Evolutionary conservation across 345 rosid species (phyloP), one percentile per base, ranked within the genome.

Genomic region (Murraya paniculata): DNA sequence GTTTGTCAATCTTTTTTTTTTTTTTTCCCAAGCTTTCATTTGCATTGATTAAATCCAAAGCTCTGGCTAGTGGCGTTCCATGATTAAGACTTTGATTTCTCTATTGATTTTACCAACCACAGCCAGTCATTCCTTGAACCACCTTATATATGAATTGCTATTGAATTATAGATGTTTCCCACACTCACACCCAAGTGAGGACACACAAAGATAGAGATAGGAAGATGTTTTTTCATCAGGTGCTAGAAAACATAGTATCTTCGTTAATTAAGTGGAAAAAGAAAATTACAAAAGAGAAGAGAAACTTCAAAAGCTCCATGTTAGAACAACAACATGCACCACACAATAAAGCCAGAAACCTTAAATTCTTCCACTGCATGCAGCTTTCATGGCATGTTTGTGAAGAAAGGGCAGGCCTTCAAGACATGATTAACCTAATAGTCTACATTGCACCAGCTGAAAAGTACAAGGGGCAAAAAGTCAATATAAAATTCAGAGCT

Each of bases 361-460:
- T 72, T 61, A 11, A 65, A 35, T 21, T 64, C 60, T 53, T 53
- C 78, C 60, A 74, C 22, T 45, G 59, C 77, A 73, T 45, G 59
- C 72, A 73, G 68, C 25, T 71, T 78, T 67, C 80, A 77, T 27
- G 71, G 65, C 50, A 14, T 81, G 75, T 41, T 68, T 64, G 71
- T 45, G 61, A 39, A 39, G n/a, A 45, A 72, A 56, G n/a, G 38
- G 57, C 56, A 50, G 76, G 71, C 50, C 56, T 82, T 82, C 66
- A 74, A 77, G 50, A 64, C 64, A 30, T 25, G 56, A 38, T 64
- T 60, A 59, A 62, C 64, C 73, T 14, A 77, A 33, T 61, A 60
- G 38, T 38, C 75, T 65, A 81, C 19, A 70, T 61, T 68, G 82
- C 81, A 78, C 74, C 83, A 81, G 87, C 90, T 88, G 83, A 68